Evolutionary conservation across 345 rosid genomes (phyloP).

Genomic region (Cardiospermum halicacabum): DNA sequence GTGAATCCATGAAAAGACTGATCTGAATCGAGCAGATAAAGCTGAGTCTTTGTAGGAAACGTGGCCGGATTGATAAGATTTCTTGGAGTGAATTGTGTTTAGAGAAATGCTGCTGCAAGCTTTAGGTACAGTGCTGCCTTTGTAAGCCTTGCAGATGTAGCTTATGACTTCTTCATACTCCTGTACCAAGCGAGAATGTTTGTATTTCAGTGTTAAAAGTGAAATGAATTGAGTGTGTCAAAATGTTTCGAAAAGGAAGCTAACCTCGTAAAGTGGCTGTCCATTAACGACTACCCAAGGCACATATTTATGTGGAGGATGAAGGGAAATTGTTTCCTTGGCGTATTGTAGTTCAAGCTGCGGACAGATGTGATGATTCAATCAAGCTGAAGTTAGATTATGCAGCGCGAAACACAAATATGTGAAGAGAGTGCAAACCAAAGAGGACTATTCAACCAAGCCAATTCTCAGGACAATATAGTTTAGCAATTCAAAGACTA

Average conservation of each 20-base stretch:
- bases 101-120: slow-evolving; percentile 47
- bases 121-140: slow-evolving; percentile 36
- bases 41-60: slow-evolving; percentile 38
- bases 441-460: no score
- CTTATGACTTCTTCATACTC: slow-evolving; percentile 71
- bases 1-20: slow-evolving; percentile 22
- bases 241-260: slow-evolving; percentile 17
- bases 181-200: slow-evolving; percentile 28
- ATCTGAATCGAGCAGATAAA: slow-evolving; percentile 10
- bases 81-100: slow-evolving; percentile 14
- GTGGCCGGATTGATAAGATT: slow-evolving; percentile 20
- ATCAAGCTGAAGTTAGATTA: no score
- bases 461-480: no score
- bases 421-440: no score
- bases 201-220: no score
- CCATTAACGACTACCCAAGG: slow-evolving; percentile 98
- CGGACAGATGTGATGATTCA: no score
- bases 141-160: slow-evolving; percentile 79
- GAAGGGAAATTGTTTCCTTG: slow-evolving; percentile 70
- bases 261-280: slow-evolving; percentile 86
- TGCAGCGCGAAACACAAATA: no score
- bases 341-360: slow-evolving; percentile 86
- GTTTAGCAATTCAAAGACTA: no score
- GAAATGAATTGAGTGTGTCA: no score
- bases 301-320: slow-evolving; percentile 85